Base-by-base conservation (phyloP, 768 basidiomycete species). In the Leucosporidium yakuticum region DNA sequence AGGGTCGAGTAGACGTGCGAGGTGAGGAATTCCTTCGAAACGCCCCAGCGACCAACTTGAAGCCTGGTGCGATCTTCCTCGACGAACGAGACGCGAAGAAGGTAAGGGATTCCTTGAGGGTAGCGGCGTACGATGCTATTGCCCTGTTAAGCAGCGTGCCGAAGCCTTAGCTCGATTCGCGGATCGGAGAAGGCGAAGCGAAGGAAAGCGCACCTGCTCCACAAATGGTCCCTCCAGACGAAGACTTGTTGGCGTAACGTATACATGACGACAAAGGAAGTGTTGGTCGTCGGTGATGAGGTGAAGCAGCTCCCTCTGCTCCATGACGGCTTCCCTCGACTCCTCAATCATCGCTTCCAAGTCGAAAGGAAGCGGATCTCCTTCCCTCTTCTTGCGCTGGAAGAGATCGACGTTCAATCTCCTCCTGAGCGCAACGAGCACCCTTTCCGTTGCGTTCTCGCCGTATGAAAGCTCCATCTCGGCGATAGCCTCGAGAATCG, bases 21-120 rank as follows among this genome's bases (percentile, higher is more conserved):
- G 6, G 61, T 11, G 32, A 70, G 62, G 3, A 11, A 23, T 4
- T 23, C 17, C 7, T 11, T 25, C 2, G 53, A 21, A 14, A 32
- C 54, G 21, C 57, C 57, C 34, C 31, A 34, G 57, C 57, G 48
- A 23, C 32, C 49, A 29, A 23, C 25, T 55, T 50, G 61, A 27
- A 69, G 9, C 51, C 27, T 25, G 0, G 49, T 44, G 11, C 39
- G 60, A 60, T 67, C 65, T 39, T 70, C 69, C 4, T 70, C 69
- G 47, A 55, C 50, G 60, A 70, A 70, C 23, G 59, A 15, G 36
- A 70, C 65, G 32, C 65, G 69, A 5, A 70, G 55, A 32, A 70
- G 64, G 44, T 57, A 49, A 36, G 62, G 55, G 36, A 61, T 60
- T 0, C 54, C 58, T 29, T 64, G 48, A 34, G 57, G 57, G 44